Evolutionary conservation across 2,329 filamentous ascomycete genomes (phyloP).

Genomic region (Orbilia blumenaviensis): DNA sequence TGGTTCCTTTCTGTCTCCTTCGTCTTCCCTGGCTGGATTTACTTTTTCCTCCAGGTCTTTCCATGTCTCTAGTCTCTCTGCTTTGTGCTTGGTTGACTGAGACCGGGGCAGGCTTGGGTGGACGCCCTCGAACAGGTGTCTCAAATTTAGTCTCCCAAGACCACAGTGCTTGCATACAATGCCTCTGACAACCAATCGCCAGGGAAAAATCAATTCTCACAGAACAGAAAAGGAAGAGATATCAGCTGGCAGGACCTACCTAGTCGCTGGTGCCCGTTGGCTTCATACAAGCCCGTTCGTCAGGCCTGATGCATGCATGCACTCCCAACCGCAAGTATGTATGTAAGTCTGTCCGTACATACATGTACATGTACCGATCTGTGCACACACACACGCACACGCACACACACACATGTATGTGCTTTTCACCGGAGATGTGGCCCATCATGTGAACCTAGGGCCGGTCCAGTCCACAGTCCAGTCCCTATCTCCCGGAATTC

Average conservation of each 20-base stretch:
- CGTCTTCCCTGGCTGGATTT: too few species aligned
- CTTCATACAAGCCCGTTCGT: not conserved
- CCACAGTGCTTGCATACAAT: not conserved
- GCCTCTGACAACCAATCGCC: not conserved
- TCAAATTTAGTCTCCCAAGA: constrained; percentile 49
- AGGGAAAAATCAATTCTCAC: not conserved
- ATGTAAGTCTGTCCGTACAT: not conserved
- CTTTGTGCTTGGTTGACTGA: constrained; percentile 30
- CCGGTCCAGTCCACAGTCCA: not conserved
- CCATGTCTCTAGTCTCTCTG: constrained; percentile 15
- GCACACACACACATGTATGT: not conserved
- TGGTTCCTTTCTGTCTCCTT: constrained; percentile 6
- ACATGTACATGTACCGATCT: not conserved
- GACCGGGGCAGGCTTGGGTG: constrained; percentile 41
- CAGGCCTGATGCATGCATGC: not conserved
- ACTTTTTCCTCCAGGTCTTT: constrained; percentile 15
- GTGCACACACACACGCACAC: not conserved
- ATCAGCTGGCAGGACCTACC: not conserved
- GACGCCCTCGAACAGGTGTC: constrained; percentile 48
- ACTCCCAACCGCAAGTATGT: not conserved
- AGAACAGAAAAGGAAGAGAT: not conserved
- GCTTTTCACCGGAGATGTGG: not conserved
- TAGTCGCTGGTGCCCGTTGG: not conserved
- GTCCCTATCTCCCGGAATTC: constrained; percentile 26
- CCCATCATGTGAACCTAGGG: constrained; percentile 4